These are phyloP conservation scores for Ceriops zippeliana DNA, from an alignment of 345 rosid genomes.

Conservation along the genomic window DNA sequence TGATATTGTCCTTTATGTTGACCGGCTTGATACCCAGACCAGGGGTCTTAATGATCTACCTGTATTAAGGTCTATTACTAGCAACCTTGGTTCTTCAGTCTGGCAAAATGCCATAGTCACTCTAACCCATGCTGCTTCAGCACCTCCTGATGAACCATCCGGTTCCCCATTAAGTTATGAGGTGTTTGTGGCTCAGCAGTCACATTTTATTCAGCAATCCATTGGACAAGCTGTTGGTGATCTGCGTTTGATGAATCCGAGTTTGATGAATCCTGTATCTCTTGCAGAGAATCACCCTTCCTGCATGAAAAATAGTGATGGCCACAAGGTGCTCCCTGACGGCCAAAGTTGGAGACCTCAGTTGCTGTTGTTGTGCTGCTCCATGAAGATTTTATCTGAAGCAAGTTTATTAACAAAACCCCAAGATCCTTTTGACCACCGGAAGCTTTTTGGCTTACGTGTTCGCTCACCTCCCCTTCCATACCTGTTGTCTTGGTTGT, in stretches of 20 bases:
- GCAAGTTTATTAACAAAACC: conserved; percentile 70
- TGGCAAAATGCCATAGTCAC: conserved; percentile 89
- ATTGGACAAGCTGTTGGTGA: conserved; percentile 93
- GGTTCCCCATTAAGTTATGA: conserved; percentile 86
- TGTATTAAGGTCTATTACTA: conserved; percentile 61
- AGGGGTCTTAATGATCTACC: conserved; percentile 87
- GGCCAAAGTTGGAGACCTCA: conserved; percentile 93
- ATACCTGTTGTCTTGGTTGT: conserved; percentile 81
- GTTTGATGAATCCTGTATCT: conserved; percentile 85
- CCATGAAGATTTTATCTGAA: conserved; percentile 83
- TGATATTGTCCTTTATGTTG: conserved; percentile 84
- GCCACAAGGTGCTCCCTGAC: conserved; percentile 83
- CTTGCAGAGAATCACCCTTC: conserved; percentile 88
- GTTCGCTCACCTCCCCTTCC: conserved; percentile 90
- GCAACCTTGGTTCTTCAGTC: conserved; percentile 65
- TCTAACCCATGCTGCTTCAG: conserved; percentile 92
- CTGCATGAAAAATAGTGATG: conserved; percentile 81
- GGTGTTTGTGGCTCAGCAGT: conserved; percentile 85
- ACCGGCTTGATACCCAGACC: conserved; percentile 75
- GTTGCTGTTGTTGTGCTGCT: conserved; percentile 65
- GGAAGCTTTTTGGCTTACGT: conserved; percentile 86
- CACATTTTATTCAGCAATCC: conserved; percentile 88
- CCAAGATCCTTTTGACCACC: conserved; percentile 72
- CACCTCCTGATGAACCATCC: conserved; percentile 96
- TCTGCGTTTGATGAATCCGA: conserved; percentile 83